Conservation (phyloP, 2,329 filamentous ascomycete species). For the Neopestalotiopsis sp. region DNA sequence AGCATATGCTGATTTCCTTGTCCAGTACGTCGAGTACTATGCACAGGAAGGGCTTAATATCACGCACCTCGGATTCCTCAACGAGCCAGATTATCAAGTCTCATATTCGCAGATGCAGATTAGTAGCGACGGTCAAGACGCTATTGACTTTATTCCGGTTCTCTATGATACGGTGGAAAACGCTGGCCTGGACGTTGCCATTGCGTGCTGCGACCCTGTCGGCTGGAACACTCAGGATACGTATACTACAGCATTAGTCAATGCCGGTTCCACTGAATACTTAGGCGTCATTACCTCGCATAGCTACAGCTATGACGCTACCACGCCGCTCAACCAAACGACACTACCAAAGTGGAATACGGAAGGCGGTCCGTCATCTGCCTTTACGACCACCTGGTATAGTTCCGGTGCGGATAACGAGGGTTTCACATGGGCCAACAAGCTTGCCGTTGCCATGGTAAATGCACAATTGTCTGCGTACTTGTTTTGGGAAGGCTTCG, state of each 20-base stretch:
- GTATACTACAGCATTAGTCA: constrained; percentile 19
- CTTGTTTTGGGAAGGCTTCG: constrained; percentile 52
- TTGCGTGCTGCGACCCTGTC: constrained; percentile 49
- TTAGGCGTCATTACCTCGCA: constrained; percentile 24
- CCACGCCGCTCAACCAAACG: constrained; percentile 28
- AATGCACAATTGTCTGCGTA: constrained; percentile 51
- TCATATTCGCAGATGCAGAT: constrained; percentile 44
- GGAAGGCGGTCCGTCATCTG: constrained; percentile 45
- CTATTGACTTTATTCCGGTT: constrained; percentile 35
- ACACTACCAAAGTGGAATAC: constrained; percentile 50
- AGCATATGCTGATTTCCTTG: constrained; percentile 53
- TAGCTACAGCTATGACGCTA: constrained; percentile 30
- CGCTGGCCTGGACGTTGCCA: constrained; percentile 41
- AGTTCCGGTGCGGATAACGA: constrained; percentile 45
- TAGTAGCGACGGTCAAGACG: constrained; percentile 33
- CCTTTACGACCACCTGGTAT: constrained; percentile 45
- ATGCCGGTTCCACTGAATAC: constrained; percentile 20
- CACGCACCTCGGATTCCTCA: constrained; percentile 52
- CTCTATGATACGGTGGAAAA: constrained; percentile 44
- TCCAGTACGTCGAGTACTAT: constrained; percentile 54
- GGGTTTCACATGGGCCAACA: constrained; percentile 35
- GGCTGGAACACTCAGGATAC: constrained; percentile 23
- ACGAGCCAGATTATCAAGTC: constrained; percentile 43
- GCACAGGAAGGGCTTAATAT: constrained; percentile 46
- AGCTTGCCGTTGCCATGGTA: constrained; percentile 47